phyloP scores from a whole-genome alignment of 1,139 yeast genomes.

The Diutina siamensis region DNA sequence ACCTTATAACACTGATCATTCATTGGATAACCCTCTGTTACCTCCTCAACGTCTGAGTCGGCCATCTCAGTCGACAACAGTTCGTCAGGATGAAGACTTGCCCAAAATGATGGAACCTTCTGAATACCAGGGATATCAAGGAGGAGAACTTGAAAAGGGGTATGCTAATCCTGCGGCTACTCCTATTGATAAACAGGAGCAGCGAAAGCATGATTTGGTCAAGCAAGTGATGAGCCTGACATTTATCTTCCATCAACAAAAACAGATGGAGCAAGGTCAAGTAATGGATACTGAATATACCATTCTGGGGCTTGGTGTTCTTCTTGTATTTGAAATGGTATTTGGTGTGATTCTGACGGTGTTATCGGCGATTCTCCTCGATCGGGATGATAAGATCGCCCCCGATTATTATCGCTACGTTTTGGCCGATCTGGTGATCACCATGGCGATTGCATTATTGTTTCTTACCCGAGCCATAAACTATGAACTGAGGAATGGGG shows the following conservation, averaged over 20 bases:
- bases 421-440: slow-evolving; percentile 27
- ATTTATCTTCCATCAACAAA: not conserved
- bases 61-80: not conserved
- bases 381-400: slow-evolving; percentile 15
- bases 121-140: not conserved
- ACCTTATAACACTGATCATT: not conserved
- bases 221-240: slow-evolving; percentile 5
- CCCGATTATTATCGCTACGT: slow-evolving; percentile 24
- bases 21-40: not conserved
- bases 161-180: not conserved
- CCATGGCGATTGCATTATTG: slow-evolving; percentile 22
- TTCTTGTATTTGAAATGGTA: slow-evolving; percentile 25
- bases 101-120: slow-evolving; percentile 4
- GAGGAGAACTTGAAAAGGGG: not conserved
- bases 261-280: not conserved
- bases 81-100: not conserved
- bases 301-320: slow-evolving; percentile 20
- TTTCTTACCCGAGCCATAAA: slow-evolving; percentile 26
- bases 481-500: slow-evolving; percentile 32
- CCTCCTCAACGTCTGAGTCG: not conserved
- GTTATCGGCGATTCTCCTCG: slow-evolving; percentile 18
- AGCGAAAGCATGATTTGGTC: not conserved
- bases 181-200: not conserved
- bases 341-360: slow-evolving; percentile 24
- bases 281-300: slow-evolving; percentile 12